Evolutionary conservation across 805 yeast species (phyloP), one percentile per base, ranked within the genome.

Genomic region (Metschnikowia shivogae): DNA sequence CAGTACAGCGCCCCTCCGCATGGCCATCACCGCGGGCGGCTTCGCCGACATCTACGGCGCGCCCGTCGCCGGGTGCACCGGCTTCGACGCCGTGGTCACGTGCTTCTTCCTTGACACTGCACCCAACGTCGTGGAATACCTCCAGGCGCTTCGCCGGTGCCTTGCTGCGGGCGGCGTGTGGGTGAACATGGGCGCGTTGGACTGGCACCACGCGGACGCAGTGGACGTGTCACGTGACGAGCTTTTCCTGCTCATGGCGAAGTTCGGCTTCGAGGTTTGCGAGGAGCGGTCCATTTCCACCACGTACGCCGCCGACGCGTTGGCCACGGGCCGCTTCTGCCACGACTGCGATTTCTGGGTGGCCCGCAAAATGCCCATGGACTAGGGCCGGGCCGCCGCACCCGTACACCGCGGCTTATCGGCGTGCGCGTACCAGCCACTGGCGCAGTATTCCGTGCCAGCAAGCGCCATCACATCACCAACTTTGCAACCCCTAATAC

Each of bases 1-100:
- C 8, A 11, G 6, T 6, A 38, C 32, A 3, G 48, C 39, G 8
- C 43, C 43, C 14, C 80, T 79, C 6, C 60, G 79, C 37, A 78
- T 86, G 85, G 77, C 86, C 0, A 83, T 85, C 76, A 74, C 81
- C 1, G 81, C 89, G 0, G 93, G 93, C 0, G 81, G 86, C 0
- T 86, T 86, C 58, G 72, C 74, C 4, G 89, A 84, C 49, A 63
- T 84, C 13, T 83, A 82, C 58, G 86, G 87, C 0, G 81, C 83
- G 0, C 13, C 14, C 7, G 6, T 29, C 24, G 4, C 1, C 29
- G 34, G 30, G 22, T 28, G 42, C 20, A 64, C 49, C 0, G 53
- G 47, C 12, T 80, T 74, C 52, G 74, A 78, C 46, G 65, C 73
- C 0, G 62, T 82, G 1, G 67, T 74, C 7, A 80, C 86, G 0